phyloP scores from a whole-genome alignment of 345 rosid species.

The Iberis pinnata region DNA sequence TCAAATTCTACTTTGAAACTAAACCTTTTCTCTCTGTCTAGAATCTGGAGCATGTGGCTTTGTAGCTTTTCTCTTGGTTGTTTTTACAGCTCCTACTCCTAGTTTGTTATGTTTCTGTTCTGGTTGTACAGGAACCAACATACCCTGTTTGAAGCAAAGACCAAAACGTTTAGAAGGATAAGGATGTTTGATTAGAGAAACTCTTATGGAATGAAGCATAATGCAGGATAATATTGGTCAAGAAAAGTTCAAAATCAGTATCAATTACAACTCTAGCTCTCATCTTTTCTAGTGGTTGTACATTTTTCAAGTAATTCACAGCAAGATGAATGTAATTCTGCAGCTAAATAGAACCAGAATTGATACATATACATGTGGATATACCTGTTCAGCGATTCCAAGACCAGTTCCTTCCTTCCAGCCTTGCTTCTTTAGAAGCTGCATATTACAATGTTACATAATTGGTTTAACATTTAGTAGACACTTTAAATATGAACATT shows the following conservation, averaged over 20 bases:
- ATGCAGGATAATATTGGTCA: neutral
- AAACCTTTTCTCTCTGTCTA: conserved; percentile 28
- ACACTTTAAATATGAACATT: too few species aligned
- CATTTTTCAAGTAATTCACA: neutral
- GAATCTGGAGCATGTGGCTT: conserved; percentile 25
- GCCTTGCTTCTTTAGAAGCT: conserved; percentile 91
- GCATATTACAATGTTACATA: conserved; percentile 9
- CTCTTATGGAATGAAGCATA: neutral
- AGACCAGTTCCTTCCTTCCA: conserved; percentile 97
- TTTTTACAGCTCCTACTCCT: conserved; percentile 62
- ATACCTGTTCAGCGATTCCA: conserved; percentile 70
- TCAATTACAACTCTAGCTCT: too few species aligned
- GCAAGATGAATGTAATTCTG: neutral
- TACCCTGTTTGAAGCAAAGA: conserved; percentile 46
- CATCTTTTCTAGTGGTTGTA: neutral
- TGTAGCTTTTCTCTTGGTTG: conserved; percentile 34
- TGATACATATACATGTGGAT: conserved; percentile 7
- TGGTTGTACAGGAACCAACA: conserved; percentile 60
- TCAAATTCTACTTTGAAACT: neutral
- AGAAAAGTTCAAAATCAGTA: neutral
- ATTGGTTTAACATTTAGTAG: neutral
- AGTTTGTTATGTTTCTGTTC: conserved; percentile 58
- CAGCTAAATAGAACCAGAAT: neutral
- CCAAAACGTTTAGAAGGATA: conserved; percentile 3
- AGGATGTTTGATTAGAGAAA: neutral